These are phyloP conservation scores for Dendrocalamus latiflorus DNA, from an alignment of 202 grass and related monocot species.

Conservation along the genomic window DNA sequence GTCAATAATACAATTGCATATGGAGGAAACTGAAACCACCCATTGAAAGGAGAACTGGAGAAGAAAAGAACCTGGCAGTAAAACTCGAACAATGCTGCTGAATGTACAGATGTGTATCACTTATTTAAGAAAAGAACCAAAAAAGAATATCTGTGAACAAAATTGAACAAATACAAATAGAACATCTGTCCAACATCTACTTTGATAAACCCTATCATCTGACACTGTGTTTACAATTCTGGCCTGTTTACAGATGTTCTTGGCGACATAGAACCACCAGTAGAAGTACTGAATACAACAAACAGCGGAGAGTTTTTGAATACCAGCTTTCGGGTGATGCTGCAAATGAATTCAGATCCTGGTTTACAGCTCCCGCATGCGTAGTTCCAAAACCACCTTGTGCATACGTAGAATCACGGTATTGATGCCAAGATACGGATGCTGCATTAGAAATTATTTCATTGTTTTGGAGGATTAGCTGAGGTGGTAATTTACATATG, in stretches of 20 bases:
- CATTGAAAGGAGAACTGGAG: neutral
- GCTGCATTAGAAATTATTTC: neutral
- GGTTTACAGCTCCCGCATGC: constrained; percentile 1
- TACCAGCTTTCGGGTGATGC: neutral
- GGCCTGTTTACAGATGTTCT: neutral
- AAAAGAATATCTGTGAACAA: neutral
- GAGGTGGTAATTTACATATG: neutral
- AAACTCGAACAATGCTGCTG: neutral
- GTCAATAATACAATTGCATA: constrained; percentile 37
- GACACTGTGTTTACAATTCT: constrained; percentile 11
- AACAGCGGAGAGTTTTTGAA: neutral
- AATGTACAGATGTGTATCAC: neutral
- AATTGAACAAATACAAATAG: neutral
- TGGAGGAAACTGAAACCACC: constrained; percentile 38
- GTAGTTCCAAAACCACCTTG: constrained; percentile 8
- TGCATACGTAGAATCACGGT: neutral
- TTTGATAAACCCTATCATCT: neutral
- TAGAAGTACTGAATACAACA: constrained; percentile 2
- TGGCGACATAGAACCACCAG: neutral
- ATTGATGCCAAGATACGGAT: constrained; percentile 18
- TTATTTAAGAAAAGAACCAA: neutral
- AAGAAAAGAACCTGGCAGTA: neutral
- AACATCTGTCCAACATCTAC: neutral
- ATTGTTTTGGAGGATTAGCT: neutral
- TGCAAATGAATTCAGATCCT: constrained; percentile 21